These are phyloP conservation scores for Saccharomycopsis phalli DNA, from an alignment of 1,139 yeast species.

Conservation along the genomic window DNA sequence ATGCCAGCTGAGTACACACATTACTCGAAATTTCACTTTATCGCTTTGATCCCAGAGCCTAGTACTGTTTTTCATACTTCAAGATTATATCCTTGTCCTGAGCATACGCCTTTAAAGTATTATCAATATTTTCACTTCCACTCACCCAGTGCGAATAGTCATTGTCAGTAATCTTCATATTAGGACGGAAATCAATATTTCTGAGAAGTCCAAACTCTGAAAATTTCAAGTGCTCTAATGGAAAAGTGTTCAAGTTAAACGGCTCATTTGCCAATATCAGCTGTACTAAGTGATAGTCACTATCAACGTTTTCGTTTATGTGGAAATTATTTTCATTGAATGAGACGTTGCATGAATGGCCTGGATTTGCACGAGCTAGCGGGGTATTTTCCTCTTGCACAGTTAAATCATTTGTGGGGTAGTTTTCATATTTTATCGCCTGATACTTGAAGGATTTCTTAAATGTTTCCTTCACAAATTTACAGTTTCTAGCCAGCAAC, in stretches of 20 bases:
- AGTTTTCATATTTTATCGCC: slow-evolving; percentile 10
- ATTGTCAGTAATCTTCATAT: background rate
- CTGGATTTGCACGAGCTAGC: background rate
- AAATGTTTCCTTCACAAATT: slow-evolving; percentile 8
- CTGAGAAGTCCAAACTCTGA: slow-evolving; percentile 7
- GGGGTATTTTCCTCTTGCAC: background rate
- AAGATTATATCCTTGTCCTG: slow-evolving; percentile 4
- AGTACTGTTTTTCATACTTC: background rate
- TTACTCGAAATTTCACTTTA: background rate
- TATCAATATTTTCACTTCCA: slow-evolving; percentile 1
- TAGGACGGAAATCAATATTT: slow-evolving; percentile 12
- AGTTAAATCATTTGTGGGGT: slow-evolving; percentile 2
- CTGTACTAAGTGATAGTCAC: slow-evolving; percentile 1
- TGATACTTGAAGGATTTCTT: slow-evolving; percentile 3
- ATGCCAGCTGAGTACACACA: too few relatives aligned
- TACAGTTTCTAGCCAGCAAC: slow-evolving; percentile 8
- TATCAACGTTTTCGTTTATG: slow-evolving; percentile 9
- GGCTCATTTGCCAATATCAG: background rate
- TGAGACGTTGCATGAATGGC: slow-evolving; percentile 7
- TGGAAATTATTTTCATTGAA: slow-evolving; percentile 4
- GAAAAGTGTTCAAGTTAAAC: slow-evolving; percentile 10
- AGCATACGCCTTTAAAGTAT: background rate
- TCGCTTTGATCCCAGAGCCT: background rate
- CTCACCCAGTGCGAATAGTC: slow-evolving; percentile 3
- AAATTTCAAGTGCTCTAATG: slow-evolving; percentile 7